Base-by-base conservation (phyloP, 139 green algal genomes). In the Chlorella vulgaris region DNA sequence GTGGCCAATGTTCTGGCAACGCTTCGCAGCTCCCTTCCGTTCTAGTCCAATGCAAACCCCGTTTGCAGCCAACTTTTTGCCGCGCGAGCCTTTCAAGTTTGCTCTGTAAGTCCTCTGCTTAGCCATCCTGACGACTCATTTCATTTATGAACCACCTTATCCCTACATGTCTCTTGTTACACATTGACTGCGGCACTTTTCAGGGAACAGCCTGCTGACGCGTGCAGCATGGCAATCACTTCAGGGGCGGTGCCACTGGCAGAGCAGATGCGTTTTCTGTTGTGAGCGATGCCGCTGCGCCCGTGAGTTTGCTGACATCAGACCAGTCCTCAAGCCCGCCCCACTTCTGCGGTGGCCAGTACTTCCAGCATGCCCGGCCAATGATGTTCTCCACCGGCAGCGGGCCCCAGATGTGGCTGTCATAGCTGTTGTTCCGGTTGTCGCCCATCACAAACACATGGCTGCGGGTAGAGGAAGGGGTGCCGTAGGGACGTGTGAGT, bases 381-480 rank as follows among this genome's bases (percentile, higher is more conserved):
- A 97, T 77, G 33, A 98, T 92, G 80, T 97, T 98, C 65, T 97
- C 86, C 35, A 81, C 75, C 0, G 96, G 95, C 68, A 99, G 87
- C 0, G 96, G 95, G 1, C 96, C 96, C 96, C 96, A 99, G 24
- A 99, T 76, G 88, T 99, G 96, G 2, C 90, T 96, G 86, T 99
- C 96, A 81, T 98, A 99, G 78, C 89, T 96, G 93, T 99, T 99
- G 93, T 99, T 99, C 39, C 96, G 91, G 90, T 99, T 99, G 91
- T 99, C 96, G 38, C 96, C 96, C 92, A 98, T 97, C 10, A 98
- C 94, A 90, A 99, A 99, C 21, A 98, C 90, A 36, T 47, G 33
- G 53, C 89, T 95, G 91, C 39, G 61, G 28, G 29, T 21, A 69
- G 73, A 18, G 73, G 10, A 58, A 38, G 51, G 33, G 7, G 47